Evolutionary conservation across 1,284 basidiomycete genomes (phyloP), one percentile per base, ranked within the genome.

Genomic region (Leccinum pseudoinsigne): DNA sequence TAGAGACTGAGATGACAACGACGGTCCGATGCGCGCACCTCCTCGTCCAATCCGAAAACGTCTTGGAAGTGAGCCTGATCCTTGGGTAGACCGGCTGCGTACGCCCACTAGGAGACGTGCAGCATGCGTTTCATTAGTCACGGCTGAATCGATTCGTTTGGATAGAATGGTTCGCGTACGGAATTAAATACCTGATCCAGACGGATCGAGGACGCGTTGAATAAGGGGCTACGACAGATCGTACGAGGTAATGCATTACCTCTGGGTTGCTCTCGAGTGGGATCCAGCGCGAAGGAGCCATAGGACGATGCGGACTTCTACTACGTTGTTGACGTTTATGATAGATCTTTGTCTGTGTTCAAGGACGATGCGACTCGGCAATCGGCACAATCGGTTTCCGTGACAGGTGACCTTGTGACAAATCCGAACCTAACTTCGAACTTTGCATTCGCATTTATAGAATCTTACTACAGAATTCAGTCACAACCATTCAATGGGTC

Each of bases 251-350:
- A 36, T 10, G 5, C 64, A 78, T 66, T 71, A 90, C 90, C 64
- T 92, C 86, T 62, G 91, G 90, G 67, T 88, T 90, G 62, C 88
- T 86, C 77, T 93, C 91, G 11, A 92, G 80, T 8, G 91, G 91
- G 58, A 93, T 85, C 90, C 90, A 93, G 16, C 72, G 74, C 16
- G 71, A 66, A 56, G 65, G 26, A 28, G 62, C 62, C 74, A 76
- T 74, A 34, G 16, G 8, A 53, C n/a, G 23, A 34, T 53, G 47
- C 12, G 7, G 4, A 50, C 6, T 57, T 34, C 14, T 65, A 18
- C 28, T 62, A 5, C 8, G 34, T 23, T 61, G 16, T 36, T 8
- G 21, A 21, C 7, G 8, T 11, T 40, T 53, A n/a, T 28, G 53
- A 4, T 55, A 34, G 53, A 55, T 55, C 34, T 40, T 40, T 18